Base-by-base conservation (phyloP, 306 rosid species). In the Acacia acuminata region DNA sequence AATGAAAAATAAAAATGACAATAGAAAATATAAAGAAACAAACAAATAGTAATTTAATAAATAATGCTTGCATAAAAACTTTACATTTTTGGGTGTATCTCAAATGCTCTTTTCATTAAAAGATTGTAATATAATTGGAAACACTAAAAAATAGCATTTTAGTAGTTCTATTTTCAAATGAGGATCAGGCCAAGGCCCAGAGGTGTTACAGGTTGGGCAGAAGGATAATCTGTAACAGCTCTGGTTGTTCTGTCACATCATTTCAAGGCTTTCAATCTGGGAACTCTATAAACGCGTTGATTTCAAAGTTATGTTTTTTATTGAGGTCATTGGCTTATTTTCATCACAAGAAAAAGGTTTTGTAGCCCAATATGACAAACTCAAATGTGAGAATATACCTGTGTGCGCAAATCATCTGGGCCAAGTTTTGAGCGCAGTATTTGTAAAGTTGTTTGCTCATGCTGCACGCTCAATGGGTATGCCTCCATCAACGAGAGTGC, bases 401-500 rank as follows among this genome's bases (percentile, higher is more conserved):
- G 99, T 48, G 98, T 96, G 51, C 99, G 98, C 70, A 92, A 87
- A 84, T 96, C 99, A 80, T 96, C 99, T 25, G 95, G 97, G 79
- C 98, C 99, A 83, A 94, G 96, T 88, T 94, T 96, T 92, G 98
- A 90, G 43, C 97, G 87, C 82, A 96, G 86, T 90, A 96, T 96
- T 89, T 91, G 94, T 86, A 96, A 82, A 63, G 99, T 96, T 67
- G 98, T 96, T 87, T 96, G 98, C 89, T 96, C 99, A 86, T 96
- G 99, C 85, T 96, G 98, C 86, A 94, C 99, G 12, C 99, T 96
- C 84, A 94, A 85, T 36, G 99, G 98, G 81, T 92, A 96, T 87
- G 99, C 99, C 87, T 96, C 98, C 99, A 96, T 96, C 87, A 96
- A 88, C 12, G 99, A 96, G 68, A 94, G 99, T 36, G 99, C 97